These are phyloP conservation scores for Termitomyces eurrhizus DNA, from an alignment of 768 basidiomycete genomes.

Conservation along the genomic window DNA sequence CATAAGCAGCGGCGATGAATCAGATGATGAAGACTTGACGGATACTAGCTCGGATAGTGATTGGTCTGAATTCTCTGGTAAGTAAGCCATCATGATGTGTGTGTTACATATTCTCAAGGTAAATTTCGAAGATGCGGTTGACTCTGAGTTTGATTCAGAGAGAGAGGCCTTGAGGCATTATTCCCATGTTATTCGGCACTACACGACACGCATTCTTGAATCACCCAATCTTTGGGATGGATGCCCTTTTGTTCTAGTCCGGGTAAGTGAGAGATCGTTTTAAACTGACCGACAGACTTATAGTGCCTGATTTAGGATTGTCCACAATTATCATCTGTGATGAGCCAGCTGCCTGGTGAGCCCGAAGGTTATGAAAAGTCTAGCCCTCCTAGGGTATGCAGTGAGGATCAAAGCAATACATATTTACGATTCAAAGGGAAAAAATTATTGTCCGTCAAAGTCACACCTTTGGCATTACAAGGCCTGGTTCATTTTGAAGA, in stretches of 20 bases:
- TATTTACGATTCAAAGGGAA: conserved; percentile 38
- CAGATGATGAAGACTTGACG: conserved; percentile 69
- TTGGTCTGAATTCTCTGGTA: conserved; percentile 45
- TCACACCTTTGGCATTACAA: conserved; percentile 56
- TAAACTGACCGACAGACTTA: not conserved
- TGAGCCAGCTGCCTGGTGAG: not conserved
- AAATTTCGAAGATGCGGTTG: conserved; percentile 11
- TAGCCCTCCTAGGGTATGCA: conserved; percentile 1
- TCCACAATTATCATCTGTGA: conserved; percentile 12
- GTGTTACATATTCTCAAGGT: not conserved
- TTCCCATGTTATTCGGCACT: conserved; percentile 45
- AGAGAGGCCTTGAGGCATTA: conserved; percentile 40
- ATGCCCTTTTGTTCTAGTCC: conserved; percentile 40
- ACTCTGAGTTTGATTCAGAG: conserved; percentile 13
- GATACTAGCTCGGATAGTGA: conserved; percentile 47
- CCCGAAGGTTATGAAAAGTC: not conserved
- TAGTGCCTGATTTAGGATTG: conserved; percentile 20
- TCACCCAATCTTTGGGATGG: conserved; percentile 41
- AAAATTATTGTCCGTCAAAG: conserved; percentile 33
- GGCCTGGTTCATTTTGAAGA: conserved; percentile 41
- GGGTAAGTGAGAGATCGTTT: conserved; percentile 28
- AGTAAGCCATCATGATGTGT: conserved; percentile 10
- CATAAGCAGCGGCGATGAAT: conserved; percentile 72
- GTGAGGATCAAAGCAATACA: conserved; percentile 26
- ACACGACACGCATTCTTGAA: conserved; percentile 30